Base-by-base conservation (phyloP, 2,329 filamentous ascomycete genomes). In the Exophiala viscosa region DNA sequence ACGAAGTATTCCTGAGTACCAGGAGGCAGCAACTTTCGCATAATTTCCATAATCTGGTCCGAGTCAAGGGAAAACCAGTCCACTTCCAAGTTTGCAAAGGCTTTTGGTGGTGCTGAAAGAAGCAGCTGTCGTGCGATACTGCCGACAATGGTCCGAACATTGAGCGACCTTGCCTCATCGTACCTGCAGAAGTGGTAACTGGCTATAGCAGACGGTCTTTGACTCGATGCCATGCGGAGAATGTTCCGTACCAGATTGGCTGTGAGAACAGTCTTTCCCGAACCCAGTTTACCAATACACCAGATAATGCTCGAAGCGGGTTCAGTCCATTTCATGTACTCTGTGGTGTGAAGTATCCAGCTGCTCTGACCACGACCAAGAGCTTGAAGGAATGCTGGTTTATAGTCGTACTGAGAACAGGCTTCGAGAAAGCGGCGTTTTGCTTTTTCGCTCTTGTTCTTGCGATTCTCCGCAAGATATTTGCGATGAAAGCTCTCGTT, bases 181-280 rank as follows among this genome's bases (percentile, higher is more conserved):
- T 45, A 31, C 9, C 52, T 39, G 39, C 58, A 63, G 41, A 64
- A 63, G 36, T 54, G 58, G 41, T 64, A 58, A 13, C 36, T 41
- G 17, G 63, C 34, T 9, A 52, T 17, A 18, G 54, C 54, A 34
- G 55, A 34, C 1, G 36, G 45, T 13, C 50, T 45, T 18, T 50
- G 52, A 17, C 32, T 13, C 3, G 36, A 10, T 23, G 33, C 39
- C 7, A n/a, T 23, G 36, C 38, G 42, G 31, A 57, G 42, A 18
- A 62, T 33, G 18, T 59, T 48, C 39, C 49, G 34, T 2, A 61
- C 53, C 33, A 63, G 38, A 45, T 55, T 57, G 11, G 61, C 62
- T 42, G 58, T 54, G 4, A 59, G 31, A 9, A 63, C 52, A 17
- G 60, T 63, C 42, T 62, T 64, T 3, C 62, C 61, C 10, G 51